Evolutionary conservation across 257 asterid genomes (phyloP), one percentile per base, ranked within the genome.

Genomic region (Solanum tacnaense): DNA sequence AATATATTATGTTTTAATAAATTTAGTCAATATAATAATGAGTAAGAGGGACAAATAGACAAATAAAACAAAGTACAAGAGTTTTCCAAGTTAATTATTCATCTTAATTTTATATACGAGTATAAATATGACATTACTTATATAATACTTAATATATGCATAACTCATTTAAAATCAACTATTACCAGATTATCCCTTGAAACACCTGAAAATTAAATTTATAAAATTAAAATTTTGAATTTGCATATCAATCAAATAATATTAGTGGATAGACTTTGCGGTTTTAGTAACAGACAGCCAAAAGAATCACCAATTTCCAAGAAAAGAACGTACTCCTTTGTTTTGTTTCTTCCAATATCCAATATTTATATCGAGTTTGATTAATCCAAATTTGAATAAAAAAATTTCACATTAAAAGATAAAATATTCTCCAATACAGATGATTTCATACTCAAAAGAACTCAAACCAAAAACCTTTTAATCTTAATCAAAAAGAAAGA

Each of bases 361-460:
- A 5, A 52, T 18, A 56, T 56, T 56, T 56, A 18, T 56, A 56
- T 56, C 5, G 0, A 56, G 0, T 56, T 20, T 56, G 5, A 58
- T 7, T 58, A 20, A 58, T 7, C 0, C 11, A 0, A 58, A 20
- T 20, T 58, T 20, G 2, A 58, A 58, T 58, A 1, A 20, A 7
- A 7, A 56, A 58, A 0, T 58, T 10, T 20, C 11, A 8, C 1
- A 20, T 8, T 58, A 20, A 0, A 20, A 7, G 4, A 0, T 20
- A 58, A 58, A 20, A 15, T 0, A 0, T 0, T 15, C 7, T 49
- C 0, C 9, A 49, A 5, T 0, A 15, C 2, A 15, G 1, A 15
- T 0, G 0, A 49, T 0, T 49, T 49, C 3, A 49, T 49, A 5
- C 1, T 18, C 0, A 18, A 56, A 52, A 46, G 0, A 56, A 56